Base-by-base conservation (phyloP, 495 filamentous ascomycete species). In the Geopyxis carbonaria region DNA sequence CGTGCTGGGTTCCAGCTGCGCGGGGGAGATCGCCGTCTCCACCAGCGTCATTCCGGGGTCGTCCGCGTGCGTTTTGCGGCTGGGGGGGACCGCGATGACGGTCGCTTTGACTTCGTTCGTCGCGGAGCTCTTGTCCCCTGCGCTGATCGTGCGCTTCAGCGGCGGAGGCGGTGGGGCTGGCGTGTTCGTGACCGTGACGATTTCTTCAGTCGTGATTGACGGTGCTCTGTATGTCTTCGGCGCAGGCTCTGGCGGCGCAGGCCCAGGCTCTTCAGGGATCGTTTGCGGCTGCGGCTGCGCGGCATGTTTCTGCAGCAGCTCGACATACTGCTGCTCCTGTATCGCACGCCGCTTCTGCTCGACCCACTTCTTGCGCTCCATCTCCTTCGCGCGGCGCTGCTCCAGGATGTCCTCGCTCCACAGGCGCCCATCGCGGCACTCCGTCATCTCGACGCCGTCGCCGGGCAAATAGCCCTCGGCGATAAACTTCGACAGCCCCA, bases 401-500 rank as follows among this genome's bases (percentile, higher is more conserved):
- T 48, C 34, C 27, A 48, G 20, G 1, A 34, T 31, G n/a, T 23
- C 34, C 28, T 25, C 24, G 25, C 40, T 43, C 34, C 29, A 45
- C 29, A 48, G 16, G 22, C 41, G 14, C 13, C 45, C 45, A 22
- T 48, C 41, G 7, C 45, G n/a, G 13, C 42, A 9, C 35, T 48
- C 45, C 23, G 30, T 23, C 41, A 48, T 48, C 14, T 23, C 27
- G 6, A 22, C 10, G 11, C 41, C 45, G 5, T 48, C 45, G 6
- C 8, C 23, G 7, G 41, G 42, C 6, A 40, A 22, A 24, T 38
- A 48, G 7, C 45, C 45, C 29, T 48, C 45, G 6, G 45, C 40
- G 28, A 48, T 48, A 22, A 48, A 48, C 3, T 31, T 15, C 21
- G 42, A 44, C 14, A 48, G 22, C 14, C 23, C 42, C 41, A 48